phyloP scores from a whole-genome alignment of 352 stramenopile genomes.

The Phytophthora rubi region DNA sequence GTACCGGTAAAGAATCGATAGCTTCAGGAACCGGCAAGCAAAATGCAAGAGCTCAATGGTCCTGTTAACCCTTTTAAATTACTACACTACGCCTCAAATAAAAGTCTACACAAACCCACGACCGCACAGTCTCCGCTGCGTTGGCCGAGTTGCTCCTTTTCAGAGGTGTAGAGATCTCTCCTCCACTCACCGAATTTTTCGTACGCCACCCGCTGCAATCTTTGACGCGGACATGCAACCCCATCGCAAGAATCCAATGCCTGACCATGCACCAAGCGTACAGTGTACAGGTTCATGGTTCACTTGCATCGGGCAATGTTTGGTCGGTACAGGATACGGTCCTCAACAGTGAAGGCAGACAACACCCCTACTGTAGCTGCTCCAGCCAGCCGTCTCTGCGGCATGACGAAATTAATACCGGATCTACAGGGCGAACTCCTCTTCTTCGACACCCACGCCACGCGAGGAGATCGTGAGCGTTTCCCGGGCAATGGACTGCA shows the following conservation, averaged over 20 bases:
- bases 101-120: constrained; percentile 8
- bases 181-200: constrained; percentile 17
- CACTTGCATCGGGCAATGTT: neutral
- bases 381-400: neutral
- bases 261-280: constrained; percentile 11
- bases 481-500: constrained; percentile 38
- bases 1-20: neutral
- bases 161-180: neutral
- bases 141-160: neutral
- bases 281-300: neutral
- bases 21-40: neutral
- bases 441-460: constrained; percentile 23
- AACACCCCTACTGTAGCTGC: neutral
- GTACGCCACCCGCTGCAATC: constrained; percentile 1
- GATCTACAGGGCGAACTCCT: constrained; percentile 37
- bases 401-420: constrained; percentile 26
- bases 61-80: constrained; percentile 17
- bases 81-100: constrained; percentile 8
- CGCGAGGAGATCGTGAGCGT: constrained; percentile 37
- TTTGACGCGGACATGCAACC: constrained; percentile 8
- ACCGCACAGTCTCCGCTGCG: constrained; percentile 6
- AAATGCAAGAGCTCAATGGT: neutral
- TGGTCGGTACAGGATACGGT: neutral
- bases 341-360: constrained; percentile 7
- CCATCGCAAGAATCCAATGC: constrained; percentile 25